These are phyloP conservation scores for Acephala macrosclerotiorum DNA, from an alignment of 2,329 filamentous ascomycete species.

Conservation along the genomic window DNA sequence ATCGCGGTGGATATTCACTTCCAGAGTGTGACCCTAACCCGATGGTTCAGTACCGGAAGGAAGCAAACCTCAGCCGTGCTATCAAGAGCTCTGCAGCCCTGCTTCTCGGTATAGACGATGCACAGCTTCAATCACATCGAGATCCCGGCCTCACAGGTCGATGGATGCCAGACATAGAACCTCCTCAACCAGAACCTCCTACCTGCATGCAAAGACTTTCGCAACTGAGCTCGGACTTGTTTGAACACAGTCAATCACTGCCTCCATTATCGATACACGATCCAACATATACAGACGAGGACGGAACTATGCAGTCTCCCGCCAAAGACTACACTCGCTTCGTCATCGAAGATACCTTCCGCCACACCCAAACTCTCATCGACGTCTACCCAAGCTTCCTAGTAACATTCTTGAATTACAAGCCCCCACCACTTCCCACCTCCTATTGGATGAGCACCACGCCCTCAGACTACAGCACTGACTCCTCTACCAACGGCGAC, in stretches of 20 bases:
- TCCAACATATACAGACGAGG: neutral
- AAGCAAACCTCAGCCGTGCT: constrained; percentile 4
- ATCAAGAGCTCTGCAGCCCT: neutral
- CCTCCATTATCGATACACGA: constrained; percentile 37
- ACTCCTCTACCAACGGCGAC: neutral
- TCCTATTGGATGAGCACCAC: neutral
- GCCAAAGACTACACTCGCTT: constrained; percentile 20
- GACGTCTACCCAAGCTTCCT: constrained; percentile 36
- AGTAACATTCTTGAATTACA: constrained; percentile 22
- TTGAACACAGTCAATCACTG: constrained; percentile 30
- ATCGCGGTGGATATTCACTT: neutral
- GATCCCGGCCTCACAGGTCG: neutral
- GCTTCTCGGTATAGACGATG: neutral
- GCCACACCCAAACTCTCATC: constrained; percentile 32
- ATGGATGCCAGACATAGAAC: neutral
- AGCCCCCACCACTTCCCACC: constrained; percentile 6
- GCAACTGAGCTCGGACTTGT: constrained; percentile 33
- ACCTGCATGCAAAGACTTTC: constrained; percentile 34
- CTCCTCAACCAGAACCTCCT: constrained; percentile 3
- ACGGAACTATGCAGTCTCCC: neutral
- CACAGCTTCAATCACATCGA: neutral
- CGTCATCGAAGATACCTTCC: constrained; percentile 31
- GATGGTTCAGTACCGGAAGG: neutral
- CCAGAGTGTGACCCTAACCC: neutral
- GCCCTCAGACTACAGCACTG: neutral